phyloP scores from a whole-genome alignment of 306 rosid species.

The Hippophae gyantsensis region DNA sequence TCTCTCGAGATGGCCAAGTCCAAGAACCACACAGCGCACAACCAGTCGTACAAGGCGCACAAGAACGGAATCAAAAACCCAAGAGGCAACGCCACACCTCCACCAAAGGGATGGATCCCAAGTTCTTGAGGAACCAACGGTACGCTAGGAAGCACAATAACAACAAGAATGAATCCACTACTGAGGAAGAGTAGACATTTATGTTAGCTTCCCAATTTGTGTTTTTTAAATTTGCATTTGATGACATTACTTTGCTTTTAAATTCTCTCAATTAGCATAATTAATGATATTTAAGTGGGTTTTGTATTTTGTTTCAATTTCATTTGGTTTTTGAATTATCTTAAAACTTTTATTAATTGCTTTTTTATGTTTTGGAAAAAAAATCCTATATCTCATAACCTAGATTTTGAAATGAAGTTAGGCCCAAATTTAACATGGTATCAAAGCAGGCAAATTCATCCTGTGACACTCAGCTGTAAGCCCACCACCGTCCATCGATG shows the following conservation, averaged over 20 bases:
- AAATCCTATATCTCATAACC: too few species aligned
- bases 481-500: too few species aligned
- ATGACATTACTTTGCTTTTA: conserved; percentile 1
- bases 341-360: too few species aligned
- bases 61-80: conserved; percentile 93
- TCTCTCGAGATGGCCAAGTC: conserved; percentile 99
- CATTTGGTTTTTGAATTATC: too few species aligned
- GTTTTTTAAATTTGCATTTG: conserved; percentile 14
- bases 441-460: too few species aligned
- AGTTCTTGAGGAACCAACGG: conserved; percentile 99
- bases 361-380: too few species aligned
- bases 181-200: conserved; percentile 57
- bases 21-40: conserved; percentile 99
- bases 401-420: too few species aligned
- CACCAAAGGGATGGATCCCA: conserved; percentile 99
- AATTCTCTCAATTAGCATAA: conserved; percentile 9
- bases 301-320: conserved; percentile 6
- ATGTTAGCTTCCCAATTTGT: conserved; percentile 12
- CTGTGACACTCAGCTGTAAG: too few species aligned
- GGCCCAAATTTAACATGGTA: too few species aligned
- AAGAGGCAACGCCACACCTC: conserved; percentile 90
- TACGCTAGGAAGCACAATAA: conserved; percentile 97
- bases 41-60: conserved; percentile 97
- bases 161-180: conserved; percentile 35
- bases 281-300: conserved; percentile 15